A percentile compares a stretch with the other conserved stretches of the same genome.
Conservation (phyloP, 1,284 basidiomycete species). For the Trichosporon coremiiforme region DNA sequence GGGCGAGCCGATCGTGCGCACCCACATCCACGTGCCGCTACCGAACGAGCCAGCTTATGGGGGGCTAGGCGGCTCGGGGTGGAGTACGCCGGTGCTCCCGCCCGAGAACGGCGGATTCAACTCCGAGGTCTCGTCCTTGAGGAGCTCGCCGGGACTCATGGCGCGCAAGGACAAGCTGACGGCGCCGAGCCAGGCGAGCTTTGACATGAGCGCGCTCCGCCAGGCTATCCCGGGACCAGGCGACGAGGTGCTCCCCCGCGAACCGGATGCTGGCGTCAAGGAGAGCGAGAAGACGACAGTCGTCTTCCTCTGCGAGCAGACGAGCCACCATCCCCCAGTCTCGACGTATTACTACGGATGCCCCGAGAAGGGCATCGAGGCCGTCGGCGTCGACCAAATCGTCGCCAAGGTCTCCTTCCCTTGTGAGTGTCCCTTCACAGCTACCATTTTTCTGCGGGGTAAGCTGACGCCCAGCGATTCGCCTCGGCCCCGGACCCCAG, state of each 20-base stretch:
- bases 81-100: constrained; percentile 50
- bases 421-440: constrained; percentile 57
- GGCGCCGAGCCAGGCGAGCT: constrained; percentile 20
- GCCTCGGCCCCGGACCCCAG: constrained; percentile 75
- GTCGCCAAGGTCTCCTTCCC: constrained; percentile 85
- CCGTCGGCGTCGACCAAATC: constrained; percentile 83
- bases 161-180: constrained; percentile 16
- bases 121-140: constrained; percentile 6
- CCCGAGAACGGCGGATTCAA: constrained; percentile 47
- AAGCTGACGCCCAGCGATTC: constrained; percentile 60
- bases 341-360: constrained; percentile 83
- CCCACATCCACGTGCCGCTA: constrained; percentile 55
- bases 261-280: constrained; percentile 55
- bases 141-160: not conserved
- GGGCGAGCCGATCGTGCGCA: constrained; percentile 54
- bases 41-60: constrained; percentile 53
- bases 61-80: constrained; percentile 49
- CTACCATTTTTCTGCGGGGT: too few relatives aligned
- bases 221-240: constrained; percentile 49
- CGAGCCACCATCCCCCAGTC: constrained; percentile 95
- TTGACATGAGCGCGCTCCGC: constrained; percentile 28
- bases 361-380: constrained; percentile 70
- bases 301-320: constrained; percentile 75
- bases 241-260: constrained; percentile 49
- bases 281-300: constrained; percentile 64